Evolutionary conservation across 1,284 basidiomycete species (phyloP), one percentile per base, ranked within the genome.

Genomic region (Tylopilus sp.): DNA sequence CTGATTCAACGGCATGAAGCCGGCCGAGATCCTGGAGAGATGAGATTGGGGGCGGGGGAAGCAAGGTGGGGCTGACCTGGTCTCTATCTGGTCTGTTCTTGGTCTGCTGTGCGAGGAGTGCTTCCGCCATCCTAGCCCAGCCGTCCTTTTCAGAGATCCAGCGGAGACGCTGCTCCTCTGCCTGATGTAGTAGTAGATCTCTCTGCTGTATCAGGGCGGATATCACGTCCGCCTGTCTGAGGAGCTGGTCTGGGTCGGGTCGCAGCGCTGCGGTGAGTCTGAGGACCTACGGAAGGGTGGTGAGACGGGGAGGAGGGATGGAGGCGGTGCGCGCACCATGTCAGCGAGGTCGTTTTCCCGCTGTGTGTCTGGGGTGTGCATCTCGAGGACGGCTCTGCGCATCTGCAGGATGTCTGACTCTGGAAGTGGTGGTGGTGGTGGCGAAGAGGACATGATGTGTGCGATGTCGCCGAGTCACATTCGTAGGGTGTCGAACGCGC

Each of bases 121-220:
- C 83, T 53, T 87, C 84, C 0, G 80, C 76, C 52, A 76, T 77
- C 47, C 83, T 72, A 12, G 73, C 74, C 78, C 81, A 87, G 4
- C 74, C 71, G 7, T 78, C 77, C 54, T 75, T 73, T 60, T 85
- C 83, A 0, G 77, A 74, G 31, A 76, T 67, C 80, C 81, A 84
- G 35, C 77, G 71, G 8, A 70, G 70, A n/a, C 72, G 72, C 46
- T 84, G 80, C 44, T 83, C 78, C 38, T 77, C 73, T 7, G 72
- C 67, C 44, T 78, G 74, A 17, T 65, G 65, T 2, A 80, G 53
- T 11, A 87, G 57, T 49, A 77, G 74, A 56, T 85, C 77, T n/a
- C 81, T 74, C 56, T 88, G 83, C 15, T 67, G 59, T 2, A 71
- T 74, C 14, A 88, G 65, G 1, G 71, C 65, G 5, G 76, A 70